Evolutionary conservation across 2,329 filamentous ascomycete genomes (phyloP), one percentile per base, ranked within the genome.

Genomic region (Stylonectria norvegica): DNA sequence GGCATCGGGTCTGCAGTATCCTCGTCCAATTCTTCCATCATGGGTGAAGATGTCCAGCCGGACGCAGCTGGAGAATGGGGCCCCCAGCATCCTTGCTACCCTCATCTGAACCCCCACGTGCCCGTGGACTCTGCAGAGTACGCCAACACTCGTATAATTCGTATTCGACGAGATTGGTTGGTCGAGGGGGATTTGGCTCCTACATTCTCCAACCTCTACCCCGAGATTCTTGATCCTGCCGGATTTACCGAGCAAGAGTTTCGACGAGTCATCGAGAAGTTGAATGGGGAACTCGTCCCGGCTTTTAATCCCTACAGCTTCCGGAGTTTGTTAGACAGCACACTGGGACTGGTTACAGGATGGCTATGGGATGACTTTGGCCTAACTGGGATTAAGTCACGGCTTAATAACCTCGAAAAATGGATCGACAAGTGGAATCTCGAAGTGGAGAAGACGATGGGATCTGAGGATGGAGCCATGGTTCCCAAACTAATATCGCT

Each of bases 281-380:
- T 97, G 38, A 98, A 98, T 58, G 68, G 77, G 10, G 81, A 88
- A 48, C 69, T 97, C 12, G 69, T 85, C 27, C 76, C 76, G n/a
- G 83, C 85, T 0, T 96, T 95, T 62, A 80, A 85, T 56, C 91
- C 93, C 0, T 90, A 83, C 61, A 81, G 75, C 39, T 68, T 78
- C 55, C 75, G 87, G 36, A 95, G 94, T 53, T 80, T 90, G 57
- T 50, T 95, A 1, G 93, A 98, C 63, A 79, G 81, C 10, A 62
- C 88, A 9, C 61, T 97, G 52, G 89, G 91, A 2, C 71, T 94
- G 4, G 66, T 89, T 22, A 97, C 93, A 0, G 87, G 91, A 16
- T 98, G 90, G 87, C 58, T 97, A 22, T 97, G 89, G 89, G 93
- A 98, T 43, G 91, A 97, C 60, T 56, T 91, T 16, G 89, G 91